Evolutionary conservation across 108 stramenopile species (phyloP), one percentile per base, ranked within the genome.

Genomic region (Parietichytrium sp.): DNA sequence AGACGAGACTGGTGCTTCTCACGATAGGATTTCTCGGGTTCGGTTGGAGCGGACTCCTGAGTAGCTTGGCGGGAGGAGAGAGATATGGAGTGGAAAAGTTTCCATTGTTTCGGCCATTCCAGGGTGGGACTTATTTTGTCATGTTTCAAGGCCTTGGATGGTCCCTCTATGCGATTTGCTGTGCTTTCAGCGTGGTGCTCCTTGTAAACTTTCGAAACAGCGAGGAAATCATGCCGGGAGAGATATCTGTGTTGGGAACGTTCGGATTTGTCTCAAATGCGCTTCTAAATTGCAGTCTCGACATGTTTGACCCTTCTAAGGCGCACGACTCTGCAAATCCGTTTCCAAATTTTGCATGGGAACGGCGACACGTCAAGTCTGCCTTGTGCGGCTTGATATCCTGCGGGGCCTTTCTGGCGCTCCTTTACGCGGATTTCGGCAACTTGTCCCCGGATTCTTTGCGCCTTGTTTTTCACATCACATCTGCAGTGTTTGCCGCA

Each of bases 231-330:
- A n/a, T n/a, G n/a, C n/a, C n/a, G n/a, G 61, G 61, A 16, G 45
- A 33, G 3, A 16, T 72, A 1, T 45, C 45, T 33, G 61, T 10
- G 16, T n/a, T 72, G 23, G 61, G 61, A 13, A 42, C 61, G 10
- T 42, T 72, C 10, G 61, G 61, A 31, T 72, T 72, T 20, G 36
- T 33, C 20, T 33, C 61, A 47, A 72, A 72, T 72, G 61, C 61
- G 1, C 18, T 72, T 16, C 61, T 72, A n/a, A 72, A 72, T n/a
- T 27, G 10, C 38, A 72, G 61, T 25, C 6, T 72, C 61, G 61
- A 72, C 42, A 23, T 10, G 15, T 72, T 72, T 42, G 23, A 36
- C 23, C 61, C n/a, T n/a, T n/a, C 61, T 6, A 10, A 72, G 8
- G 38, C 38, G 16, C 49, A 50, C 1, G 20, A 72, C 23, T 72